Evolutionary conservation across 164 flowering plant genomes (phyloP).

Genomic region (Nelumbo lutea): DNA sequence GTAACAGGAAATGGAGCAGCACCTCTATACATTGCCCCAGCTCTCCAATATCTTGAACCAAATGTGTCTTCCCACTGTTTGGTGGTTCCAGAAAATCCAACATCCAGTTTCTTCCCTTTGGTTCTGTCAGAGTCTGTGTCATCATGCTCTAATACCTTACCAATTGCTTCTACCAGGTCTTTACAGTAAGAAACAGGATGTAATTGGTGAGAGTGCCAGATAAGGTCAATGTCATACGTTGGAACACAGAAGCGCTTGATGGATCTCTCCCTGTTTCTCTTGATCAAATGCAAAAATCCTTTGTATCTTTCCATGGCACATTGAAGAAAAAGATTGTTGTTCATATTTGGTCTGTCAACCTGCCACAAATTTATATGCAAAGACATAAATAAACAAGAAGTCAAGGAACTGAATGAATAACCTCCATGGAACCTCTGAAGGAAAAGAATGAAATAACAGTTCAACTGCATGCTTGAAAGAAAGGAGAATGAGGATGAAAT

Average conservation of each 20-base stretch:
- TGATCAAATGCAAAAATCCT: slow-evolving; percentile 82
- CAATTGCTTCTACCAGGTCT: slow-evolving; percentile 45
- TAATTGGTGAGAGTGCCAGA: slow-evolving; percentile 95
- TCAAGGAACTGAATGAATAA: not conserved
- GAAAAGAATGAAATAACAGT: not conserved
- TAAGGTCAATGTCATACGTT: slow-evolving; percentile 92
- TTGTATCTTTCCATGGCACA: slow-evolving; percentile 84
- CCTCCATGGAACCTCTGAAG: not conserved
- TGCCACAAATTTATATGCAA: slow-evolving; percentile 16
- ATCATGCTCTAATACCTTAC: slow-evolving; percentile 80
- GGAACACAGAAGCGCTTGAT: slow-evolving; percentile 75
- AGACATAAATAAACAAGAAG: not conserved
- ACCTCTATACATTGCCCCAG: slow-evolving; percentile 93
- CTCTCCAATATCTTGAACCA: slow-evolving; percentile 85
- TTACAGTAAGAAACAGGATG: slow-evolving; percentile 75
- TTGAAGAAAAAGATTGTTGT: slow-evolving; percentile 56
- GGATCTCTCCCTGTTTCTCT: slow-evolving; percentile 68
- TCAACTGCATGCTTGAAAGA: too few species aligned
- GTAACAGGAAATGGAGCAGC: slow-evolving; percentile 62
- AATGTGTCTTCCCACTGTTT: slow-evolving; percentile 82
- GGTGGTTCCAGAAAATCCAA: slow-evolving; percentile 80
- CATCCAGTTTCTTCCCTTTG: slow-evolving; percentile 80
- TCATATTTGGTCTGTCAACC: slow-evolving; percentile 72
- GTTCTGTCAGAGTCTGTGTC: slow-evolving; percentile 82
- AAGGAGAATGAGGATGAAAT: too few species aligned